Evolutionary conservation across 164 flowering plant genomes (phyloP).

Genomic region (Liriodendron chinense): DNA sequence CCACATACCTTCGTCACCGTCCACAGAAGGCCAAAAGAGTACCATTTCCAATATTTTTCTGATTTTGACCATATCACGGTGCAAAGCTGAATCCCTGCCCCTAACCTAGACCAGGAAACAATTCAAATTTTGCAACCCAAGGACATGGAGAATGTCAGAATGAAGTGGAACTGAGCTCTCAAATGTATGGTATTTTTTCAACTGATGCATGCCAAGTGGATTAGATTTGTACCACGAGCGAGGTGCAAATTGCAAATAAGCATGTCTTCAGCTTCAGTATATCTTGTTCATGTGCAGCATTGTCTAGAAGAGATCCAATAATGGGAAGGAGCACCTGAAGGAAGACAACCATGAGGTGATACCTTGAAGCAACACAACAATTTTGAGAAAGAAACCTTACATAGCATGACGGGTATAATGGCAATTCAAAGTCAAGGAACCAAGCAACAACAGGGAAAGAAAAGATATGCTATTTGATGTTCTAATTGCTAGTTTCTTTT

Average conservation of each 20-base stretch:
- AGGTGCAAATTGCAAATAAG: conserved; percentile 78
- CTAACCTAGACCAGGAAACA: conserved; percentile 35
- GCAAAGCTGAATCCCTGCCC: conserved; percentile 41
- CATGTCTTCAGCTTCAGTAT: conserved; percentile 61
- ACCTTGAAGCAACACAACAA: neutral
- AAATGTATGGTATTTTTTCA: neutral
- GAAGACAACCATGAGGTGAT: neutral
- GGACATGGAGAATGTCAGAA: neutral
- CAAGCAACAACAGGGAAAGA: too few relatives aligned
- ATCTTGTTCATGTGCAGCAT: conserved; percentile 41
- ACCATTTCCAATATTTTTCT: conserved; percentile 42
- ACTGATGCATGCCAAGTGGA: neutral
- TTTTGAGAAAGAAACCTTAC: too few relatives aligned
- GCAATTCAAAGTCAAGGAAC: neutral
- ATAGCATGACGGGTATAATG: too few relatives aligned
- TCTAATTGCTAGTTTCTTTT: too few relatives aligned
- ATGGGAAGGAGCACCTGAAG: conserved; percentile 65
- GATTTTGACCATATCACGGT: conserved; percentile 44
- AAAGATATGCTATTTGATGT: too few relatives aligned
- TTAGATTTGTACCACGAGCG: conserved; percentile 56
- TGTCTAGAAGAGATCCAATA: conserved; percentile 41
- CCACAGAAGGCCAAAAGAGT: conserved; percentile 62
- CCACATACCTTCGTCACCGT: conserved; percentile 59
- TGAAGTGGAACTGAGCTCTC: neutral
- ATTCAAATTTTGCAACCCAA: neutral